Conservation (phyloP, 495 filamentous ascomycete species). For the Daldinia vernicosa region DNA sequence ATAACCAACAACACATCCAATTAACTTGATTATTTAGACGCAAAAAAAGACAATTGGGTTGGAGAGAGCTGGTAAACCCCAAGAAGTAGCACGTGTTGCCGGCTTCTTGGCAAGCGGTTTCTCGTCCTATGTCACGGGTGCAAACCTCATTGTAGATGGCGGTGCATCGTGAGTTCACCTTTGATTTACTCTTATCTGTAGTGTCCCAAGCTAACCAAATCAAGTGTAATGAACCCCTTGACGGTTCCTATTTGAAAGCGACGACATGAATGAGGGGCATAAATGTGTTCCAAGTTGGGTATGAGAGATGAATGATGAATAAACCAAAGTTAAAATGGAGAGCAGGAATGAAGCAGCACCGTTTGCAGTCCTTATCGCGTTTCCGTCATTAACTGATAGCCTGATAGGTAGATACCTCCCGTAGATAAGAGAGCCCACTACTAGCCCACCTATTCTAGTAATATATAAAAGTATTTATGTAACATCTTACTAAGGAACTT, state of each 20-base stretch:
- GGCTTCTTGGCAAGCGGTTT: conserved; percentile 67
- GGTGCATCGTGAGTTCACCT: conserved; percentile 58
- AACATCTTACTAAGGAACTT: conserved; percentile 29
- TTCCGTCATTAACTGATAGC: neutral
- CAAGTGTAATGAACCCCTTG: neutral
- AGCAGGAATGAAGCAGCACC: neutral
- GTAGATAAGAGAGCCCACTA: conserved; percentile 12
- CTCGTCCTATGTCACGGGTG: conserved; percentile 65
- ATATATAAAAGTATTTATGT: conserved; percentile 17
- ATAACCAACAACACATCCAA: neutral
- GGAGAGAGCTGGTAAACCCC: conserved; percentile 49
- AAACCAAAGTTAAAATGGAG: neutral
- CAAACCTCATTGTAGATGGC: conserved; percentile 65
- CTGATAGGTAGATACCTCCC: conserved; percentile 23
- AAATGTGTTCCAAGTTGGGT: neutral
- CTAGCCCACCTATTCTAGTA: conserved; percentile 9
- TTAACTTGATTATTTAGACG: conserved; percentile 17
- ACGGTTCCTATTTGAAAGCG: neutral
- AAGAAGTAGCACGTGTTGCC: conserved; percentile 66
- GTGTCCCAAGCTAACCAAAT: neutral
- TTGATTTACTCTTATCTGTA: conserved; percentile 7
- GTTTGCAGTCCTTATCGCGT: conserved; percentile 1
- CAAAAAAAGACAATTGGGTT: conserved; percentile 43
- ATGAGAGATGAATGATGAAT: neutral
- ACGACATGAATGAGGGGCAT: neutral